phyloP scores from a whole-genome alignment of 2,329 filamentous ascomycete species.

The Balansia obtecta region DNA sequence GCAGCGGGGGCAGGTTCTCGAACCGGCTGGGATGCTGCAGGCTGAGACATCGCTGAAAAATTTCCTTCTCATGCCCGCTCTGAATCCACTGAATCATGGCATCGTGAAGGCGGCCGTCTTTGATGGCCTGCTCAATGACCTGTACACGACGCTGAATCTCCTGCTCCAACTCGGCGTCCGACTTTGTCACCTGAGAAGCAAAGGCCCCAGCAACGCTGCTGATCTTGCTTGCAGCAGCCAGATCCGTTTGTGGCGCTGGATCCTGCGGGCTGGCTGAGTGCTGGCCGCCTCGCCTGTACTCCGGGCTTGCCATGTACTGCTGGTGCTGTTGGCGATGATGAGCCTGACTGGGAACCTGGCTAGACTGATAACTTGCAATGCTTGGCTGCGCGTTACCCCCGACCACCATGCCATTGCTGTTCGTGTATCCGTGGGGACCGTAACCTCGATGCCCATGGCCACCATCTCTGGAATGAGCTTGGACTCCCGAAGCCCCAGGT shows the following conservation, averaged over 20 bases:
- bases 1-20: slow-evolving; percentile 44
- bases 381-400: slow-evolving; percentile 17
- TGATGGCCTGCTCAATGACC: slow-evolving; percentile 50
- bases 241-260: slow-evolving; percentile 10
- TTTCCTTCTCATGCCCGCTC: slow-evolving; percentile 46
- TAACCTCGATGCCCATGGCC: background rate
- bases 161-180: slow-evolving; percentile 20
- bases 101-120: slow-evolving; percentile 46
- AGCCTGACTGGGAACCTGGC: slow-evolving; percentile 14
- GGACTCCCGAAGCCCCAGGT: slow-evolving; percentile 16
- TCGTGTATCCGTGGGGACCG: slow-evolving; percentile 12
- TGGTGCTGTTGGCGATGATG: slow-evolving; percentile 16
- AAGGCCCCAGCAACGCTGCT: slow-evolving; percentile 23
- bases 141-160: slow-evolving; percentile 45
- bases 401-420: slow-evolving; percentile 12
- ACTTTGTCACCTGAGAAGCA: slow-evolving; percentile 22
- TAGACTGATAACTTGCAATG: slow-evolving; percentile 20
- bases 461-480: slow-evolving; percentile 2
- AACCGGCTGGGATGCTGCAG: slow-evolving; percentile 29
- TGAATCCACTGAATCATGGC: slow-evolving; percentile 58
- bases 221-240: slow-evolving; percentile 21
- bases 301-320: slow-evolving; percentile 23
- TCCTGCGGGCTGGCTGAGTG: slow-evolving; percentile 22
- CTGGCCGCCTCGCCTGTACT: slow-evolving; percentile 22
- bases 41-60: slow-evolving; percentile 39